A percentile compares a stretch with the other conserved stretches of the same genome.
Conservation (phyloP, 2,329 filamentous ascomycete species). For the Aureobasidium sp. region DNA sequence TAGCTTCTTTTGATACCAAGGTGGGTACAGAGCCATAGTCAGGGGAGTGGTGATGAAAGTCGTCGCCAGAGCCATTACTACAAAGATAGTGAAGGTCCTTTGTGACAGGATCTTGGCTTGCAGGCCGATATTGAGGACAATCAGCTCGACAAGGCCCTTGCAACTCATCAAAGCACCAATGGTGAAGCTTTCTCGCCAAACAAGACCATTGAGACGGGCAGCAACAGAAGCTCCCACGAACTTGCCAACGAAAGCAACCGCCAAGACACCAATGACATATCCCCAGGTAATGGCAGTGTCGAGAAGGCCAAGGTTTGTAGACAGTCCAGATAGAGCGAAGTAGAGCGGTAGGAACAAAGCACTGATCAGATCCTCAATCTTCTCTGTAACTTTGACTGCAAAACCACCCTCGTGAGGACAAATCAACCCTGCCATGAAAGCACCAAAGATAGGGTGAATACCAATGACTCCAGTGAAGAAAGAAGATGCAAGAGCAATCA, state of each 20-base stretch:
- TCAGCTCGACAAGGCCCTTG: slow-evolving; percentile 89
- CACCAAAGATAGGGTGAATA: slow-evolving; percentile 89
- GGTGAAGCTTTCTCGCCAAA: slow-evolving; percentile 84
- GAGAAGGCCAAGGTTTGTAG: slow-evolving; percentile 78
- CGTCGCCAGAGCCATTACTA: slow-evolving; percentile 85
- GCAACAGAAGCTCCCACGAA: slow-evolving; percentile 76
- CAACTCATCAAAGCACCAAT: slow-evolving; percentile 94
- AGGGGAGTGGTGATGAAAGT: slow-evolving; percentile 79
- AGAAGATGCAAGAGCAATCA: slow-evolving; percentile 69
- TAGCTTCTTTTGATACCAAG: slow-evolving; percentile 67
- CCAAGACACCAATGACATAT: slow-evolving; percentile 78
- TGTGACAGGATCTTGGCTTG: slow-evolving; percentile 74
- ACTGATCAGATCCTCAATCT: slow-evolving; percentile 84
- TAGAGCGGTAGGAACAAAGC: slow-evolving; percentile 84
- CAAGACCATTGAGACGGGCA: slow-evolving; percentile 65
- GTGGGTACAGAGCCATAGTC: slow-evolving; percentile 66
- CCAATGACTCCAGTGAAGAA: slow-evolving; percentile 91
- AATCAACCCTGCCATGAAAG: slow-evolving; percentile 82
- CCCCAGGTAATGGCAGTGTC: slow-evolving; percentile 78
- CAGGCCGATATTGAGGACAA: slow-evolving; percentile 80
- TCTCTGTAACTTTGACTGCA: slow-evolving; percentile 84
- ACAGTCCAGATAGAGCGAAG: slow-evolving; percentile 85
- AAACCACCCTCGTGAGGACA: slow-evolving; percentile 87
- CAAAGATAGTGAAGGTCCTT: slow-evolving; percentile 85
- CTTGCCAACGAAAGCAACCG: slow-evolving; percentile 77